Percentiles rank a stretch among this genome's conserved stretches.
phyloP scores from a whole-genome alignment of 176 grass and related monocot genomes.

The sorghum (Sorghum bicolor) region DNA sequence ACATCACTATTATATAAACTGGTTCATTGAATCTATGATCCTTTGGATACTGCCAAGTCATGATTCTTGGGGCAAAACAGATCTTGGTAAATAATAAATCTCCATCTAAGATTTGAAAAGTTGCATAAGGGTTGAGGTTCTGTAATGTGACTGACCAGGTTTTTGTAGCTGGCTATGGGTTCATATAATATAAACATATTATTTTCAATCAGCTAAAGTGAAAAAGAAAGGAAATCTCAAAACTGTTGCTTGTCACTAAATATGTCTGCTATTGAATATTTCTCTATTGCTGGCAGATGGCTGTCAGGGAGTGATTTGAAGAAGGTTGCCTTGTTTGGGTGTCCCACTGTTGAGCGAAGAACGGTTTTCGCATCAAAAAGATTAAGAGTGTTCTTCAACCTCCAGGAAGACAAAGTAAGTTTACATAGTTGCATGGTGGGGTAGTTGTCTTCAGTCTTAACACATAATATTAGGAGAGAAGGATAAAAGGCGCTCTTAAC shows the following conservation, averaged over 20 bases:
- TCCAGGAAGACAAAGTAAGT: slow-evolving; percentile 77
- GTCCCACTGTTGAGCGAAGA: slow-evolving; percentile 57
- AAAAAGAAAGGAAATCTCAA: not conserved
- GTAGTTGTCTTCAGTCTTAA: not conserved
- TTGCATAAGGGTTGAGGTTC: not conserved
- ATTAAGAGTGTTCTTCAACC: slow-evolving; percentile 63
- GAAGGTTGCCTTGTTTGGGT: slow-evolving; percentile 63
- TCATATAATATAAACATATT: not conserved
- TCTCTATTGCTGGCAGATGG: slow-evolving; percentile 41
- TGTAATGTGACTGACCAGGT: not conserved
- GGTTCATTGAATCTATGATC: not conserved
- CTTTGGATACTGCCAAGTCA: not conserved
- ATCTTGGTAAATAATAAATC: not conserved
- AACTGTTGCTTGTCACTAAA: not conserved
- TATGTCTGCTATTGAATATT: not conserved
- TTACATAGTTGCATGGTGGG: not conserved
- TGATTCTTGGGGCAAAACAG: not conserved
- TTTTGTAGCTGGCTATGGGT: not conserved
- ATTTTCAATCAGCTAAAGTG: not conserved
- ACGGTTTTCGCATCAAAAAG: slow-evolving; percentile 79
- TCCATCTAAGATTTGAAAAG: not conserved
- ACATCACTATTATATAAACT: not conserved
- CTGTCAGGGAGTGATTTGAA: slow-evolving; percentile 76
- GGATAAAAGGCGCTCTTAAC: not conserved
- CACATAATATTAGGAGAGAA: not conserved